Percentiles rank a stretch among this genome's conserved stretches.
These are phyloP conservation scores for Ophiostoma pallidulum DNA, from an alignment of 2,329 filamentous ascomycete genomes.

Conservation along the genomic window DNA sequence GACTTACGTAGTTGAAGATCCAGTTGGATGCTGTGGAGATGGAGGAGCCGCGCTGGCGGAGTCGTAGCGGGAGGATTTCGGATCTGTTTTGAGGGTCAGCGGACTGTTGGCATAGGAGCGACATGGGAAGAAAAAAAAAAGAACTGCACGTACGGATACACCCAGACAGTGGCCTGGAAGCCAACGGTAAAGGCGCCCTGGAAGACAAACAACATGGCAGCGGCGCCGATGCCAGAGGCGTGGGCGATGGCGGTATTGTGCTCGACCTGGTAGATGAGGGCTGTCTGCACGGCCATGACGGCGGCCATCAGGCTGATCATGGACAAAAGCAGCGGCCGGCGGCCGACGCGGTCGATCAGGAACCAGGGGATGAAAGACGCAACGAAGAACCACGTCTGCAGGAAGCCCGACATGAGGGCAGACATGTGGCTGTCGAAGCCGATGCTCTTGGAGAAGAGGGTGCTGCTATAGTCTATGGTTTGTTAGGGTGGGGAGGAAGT, in stretches of 20 bases:
- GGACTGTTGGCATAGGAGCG: no score
- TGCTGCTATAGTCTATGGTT: slow-evolving; percentile 34
- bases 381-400: slow-evolving; percentile 36
- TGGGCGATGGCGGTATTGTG: slow-evolving; percentile 3
- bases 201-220: slow-evolving; percentile 45
- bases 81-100: neutral
- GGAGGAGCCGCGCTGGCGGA: slow-evolving; percentile 13
- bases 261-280: slow-evolving; percentile 12
- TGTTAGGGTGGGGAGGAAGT: no score
- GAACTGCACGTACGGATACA: slow-evolving; percentile 11
- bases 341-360: slow-evolving; percentile 56
- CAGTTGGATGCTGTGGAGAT: slow-evolving; percentile 12
- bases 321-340: slow-evolving; percentile 45
- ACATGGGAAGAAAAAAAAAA: no score
- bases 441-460: slow-evolving; percentile 31
- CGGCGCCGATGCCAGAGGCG: slow-evolving; percentile 49
- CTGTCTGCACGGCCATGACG: slow-evolving; percentile 29
- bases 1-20: slow-evolving; percentile 10
- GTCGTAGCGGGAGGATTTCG: slow-evolving; percentile 10
- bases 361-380: slow-evolving; percentile 11
- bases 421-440: slow-evolving; percentile 10
- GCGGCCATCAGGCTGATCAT: slow-evolving; percentile 41
- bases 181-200: slow-evolving; percentile 23
- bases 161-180: slow-evolving; percentile 18
- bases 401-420: slow-evolving; percentile 34